Percentiles rank a stretch among this genome's conserved stretches.
phyloP scores from a whole-genome alignment of 164 flowering plant species.

The Dillenia suffruticosa region DNA sequence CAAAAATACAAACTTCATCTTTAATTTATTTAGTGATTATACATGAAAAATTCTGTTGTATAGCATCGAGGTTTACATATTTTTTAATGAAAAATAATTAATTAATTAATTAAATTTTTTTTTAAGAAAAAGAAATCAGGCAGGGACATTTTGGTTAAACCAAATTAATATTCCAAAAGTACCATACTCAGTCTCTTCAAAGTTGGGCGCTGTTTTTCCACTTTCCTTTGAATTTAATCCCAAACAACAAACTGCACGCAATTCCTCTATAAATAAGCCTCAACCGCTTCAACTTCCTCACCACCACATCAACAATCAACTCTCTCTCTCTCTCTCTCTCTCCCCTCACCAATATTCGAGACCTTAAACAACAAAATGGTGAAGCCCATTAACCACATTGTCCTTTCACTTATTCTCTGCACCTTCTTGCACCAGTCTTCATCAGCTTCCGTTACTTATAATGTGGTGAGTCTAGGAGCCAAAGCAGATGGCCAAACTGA shows the following conservation, averaged over 20 bases:
- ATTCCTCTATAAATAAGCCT: conserved; percentile 8
- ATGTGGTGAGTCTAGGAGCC: conserved; percentile 46
- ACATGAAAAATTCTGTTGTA: too few relatives aligned
- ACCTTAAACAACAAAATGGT: background rate
- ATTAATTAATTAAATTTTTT: too few relatives aligned
- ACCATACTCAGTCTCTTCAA: background rate
- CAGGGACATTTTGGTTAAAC: too few relatives aligned
- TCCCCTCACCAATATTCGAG: background rate
- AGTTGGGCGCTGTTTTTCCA: background rate
- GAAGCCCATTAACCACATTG: background rate
- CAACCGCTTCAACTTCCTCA: background rate
- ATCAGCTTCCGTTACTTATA: conserved; percentile 13
- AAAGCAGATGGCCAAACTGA: conserved; percentile 48
- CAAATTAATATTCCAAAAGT: too few relatives aligned
- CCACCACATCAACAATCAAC: background rate
- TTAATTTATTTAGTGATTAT: too few relatives aligned
- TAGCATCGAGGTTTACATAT: too few relatives aligned
- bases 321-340: conserved; percentile 1
- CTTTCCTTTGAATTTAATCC: too few relatives aligned
- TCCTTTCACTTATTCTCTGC: conserved; percentile 3
- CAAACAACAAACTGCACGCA: too few relatives aligned
- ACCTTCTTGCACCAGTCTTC: conserved; percentile 4
- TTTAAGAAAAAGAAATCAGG: too few relatives aligned
- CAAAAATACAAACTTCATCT: too few relatives aligned
- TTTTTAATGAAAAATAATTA: too few relatives aligned